phyloP scores from a whole-genome alignment of 129 eudicot species.

The Oenanthe sinensis region DNA sequence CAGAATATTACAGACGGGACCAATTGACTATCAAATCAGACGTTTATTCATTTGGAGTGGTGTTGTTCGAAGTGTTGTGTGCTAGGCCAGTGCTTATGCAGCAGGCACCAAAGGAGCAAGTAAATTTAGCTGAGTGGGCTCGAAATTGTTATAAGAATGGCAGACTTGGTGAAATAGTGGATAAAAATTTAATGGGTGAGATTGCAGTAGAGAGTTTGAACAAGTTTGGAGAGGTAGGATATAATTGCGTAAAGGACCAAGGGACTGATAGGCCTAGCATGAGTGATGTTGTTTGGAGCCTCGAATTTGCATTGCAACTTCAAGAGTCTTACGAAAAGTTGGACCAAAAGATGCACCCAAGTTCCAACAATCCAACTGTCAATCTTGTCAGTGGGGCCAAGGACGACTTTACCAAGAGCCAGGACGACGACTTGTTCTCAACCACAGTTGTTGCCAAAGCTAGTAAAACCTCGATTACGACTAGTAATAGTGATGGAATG shows the following conservation, averaged over 20 bases:
- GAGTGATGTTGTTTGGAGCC: conserved; percentile 17
- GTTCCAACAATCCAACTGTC: not conserved
- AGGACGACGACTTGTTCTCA: not conserved
- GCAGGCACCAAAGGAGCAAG: not conserved
- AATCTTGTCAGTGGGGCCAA: not conserved
- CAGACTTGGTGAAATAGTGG: not conserved
- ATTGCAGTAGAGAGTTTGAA: conserved; percentile 9
- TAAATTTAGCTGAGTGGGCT: conserved; percentile 3
- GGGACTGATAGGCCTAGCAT: conserved; percentile 4
- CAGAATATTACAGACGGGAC: not conserved
- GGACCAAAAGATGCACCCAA: not conserved
- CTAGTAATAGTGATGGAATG: not conserved
- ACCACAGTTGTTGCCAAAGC: not conserved
- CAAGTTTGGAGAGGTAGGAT: conserved; percentile 3
- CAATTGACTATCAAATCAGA: conserved; percentile 19
- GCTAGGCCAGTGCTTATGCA: not conserved
- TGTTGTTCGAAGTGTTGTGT: conserved; percentile 16
- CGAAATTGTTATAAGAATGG: not conserved
- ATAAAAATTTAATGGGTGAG: conserved; percentile 4
- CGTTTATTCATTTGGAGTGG: conserved; percentile 32
- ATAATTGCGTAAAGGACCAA: not conserved
- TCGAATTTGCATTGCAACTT: conserved; percentile 22
- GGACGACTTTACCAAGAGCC: not conserved
- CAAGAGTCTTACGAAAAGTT: conserved; percentile 10
- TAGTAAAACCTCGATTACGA: not conserved